These are phyloP conservation scores for Pichia heedii DNA, from an alignment of 805 yeast genomes.

Conservation along the genomic window DNA sequence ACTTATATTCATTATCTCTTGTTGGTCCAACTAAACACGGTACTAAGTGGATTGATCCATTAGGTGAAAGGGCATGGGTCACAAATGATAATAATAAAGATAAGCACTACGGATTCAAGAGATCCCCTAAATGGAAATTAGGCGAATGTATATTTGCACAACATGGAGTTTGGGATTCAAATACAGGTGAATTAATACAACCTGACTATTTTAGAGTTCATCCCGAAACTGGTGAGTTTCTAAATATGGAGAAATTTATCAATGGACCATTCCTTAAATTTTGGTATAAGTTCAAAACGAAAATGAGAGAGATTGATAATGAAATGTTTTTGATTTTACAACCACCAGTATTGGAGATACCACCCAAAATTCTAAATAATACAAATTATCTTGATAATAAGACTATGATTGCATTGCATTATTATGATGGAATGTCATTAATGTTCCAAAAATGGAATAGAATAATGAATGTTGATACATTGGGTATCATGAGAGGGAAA, in stretches of 20 bases:
- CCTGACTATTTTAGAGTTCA: slow-evolving; percentile 44
- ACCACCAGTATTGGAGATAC: slow-evolving; percentile 71
- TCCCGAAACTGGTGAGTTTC: slow-evolving; percentile 29
- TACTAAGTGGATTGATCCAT: slow-evolving; percentile 48
- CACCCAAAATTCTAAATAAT: slow-evolving; percentile 54
- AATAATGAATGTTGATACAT: slow-evolving; percentile 74
- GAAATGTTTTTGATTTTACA: slow-evolving; percentile 57
- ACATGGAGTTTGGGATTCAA: slow-evolving; percentile 65
- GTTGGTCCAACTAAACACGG: slow-evolving; percentile 72
- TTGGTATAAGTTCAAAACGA: slow-evolving; percentile 41
- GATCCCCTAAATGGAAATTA: slow-evolving; percentile 55
- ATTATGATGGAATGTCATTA: slow-evolving; percentile 88
- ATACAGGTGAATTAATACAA: slow-evolving; percentile 30
- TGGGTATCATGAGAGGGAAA: slow-evolving; percentile 75
- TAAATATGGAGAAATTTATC: slow-evolving; percentile 49
- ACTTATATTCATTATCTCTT: slow-evolving; percentile 56
- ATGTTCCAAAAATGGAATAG: slow-evolving; percentile 89
- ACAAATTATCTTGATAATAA: slow-evolving; percentile 44
- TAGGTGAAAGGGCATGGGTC: slow-evolving; percentile 66
- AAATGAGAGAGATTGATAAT: slow-evolving; percentile 37
- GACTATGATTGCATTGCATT: slow-evolving; percentile 79
- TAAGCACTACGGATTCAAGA: slow-evolving; percentile 57
- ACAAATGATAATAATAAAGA: slow-evolving; percentile 41
- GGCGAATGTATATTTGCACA: slow-evolving; percentile 78
- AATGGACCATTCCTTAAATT: slow-evolving; percentile 58